Percentiles rank a stretch among this genome's conserved stretches.
Conservation (phyloP, 441 rosid genomes). For the Daphne laureola region DNA sequence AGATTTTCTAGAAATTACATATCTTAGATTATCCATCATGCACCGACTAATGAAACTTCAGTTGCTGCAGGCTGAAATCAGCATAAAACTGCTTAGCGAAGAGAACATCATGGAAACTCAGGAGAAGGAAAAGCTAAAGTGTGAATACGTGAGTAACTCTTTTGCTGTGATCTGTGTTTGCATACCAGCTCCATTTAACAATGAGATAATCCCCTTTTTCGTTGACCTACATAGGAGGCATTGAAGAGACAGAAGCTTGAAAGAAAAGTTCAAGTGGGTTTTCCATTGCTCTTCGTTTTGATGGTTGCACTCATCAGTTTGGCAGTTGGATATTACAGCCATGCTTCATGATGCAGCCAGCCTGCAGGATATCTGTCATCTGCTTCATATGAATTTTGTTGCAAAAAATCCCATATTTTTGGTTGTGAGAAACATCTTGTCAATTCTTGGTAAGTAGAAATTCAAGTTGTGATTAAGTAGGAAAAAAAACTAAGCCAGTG, state of each 20-base stretch:
- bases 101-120: slow-evolving; percentile 24
- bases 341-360: slow-evolving; percentile 11
- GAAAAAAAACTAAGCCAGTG: slow-evolving; percentile 1
- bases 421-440: not conserved
- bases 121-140: slow-evolving; percentile 33
- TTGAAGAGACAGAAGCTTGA: slow-evolving; percentile 21
- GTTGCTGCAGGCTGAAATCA: slow-evolving; percentile 35
- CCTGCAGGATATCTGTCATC: not conserved
- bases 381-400: slow-evolving; percentile 2
- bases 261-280: slow-evolving; percentile 32
- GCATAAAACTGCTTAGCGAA: slow-evolving; percentile 28
- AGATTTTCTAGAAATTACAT: not conserved
- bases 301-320: slow-evolving; percentile 32
- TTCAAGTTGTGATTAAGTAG: not conserved
- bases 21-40: not conserved
- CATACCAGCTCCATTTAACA: not conserved
- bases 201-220: slow-evolving; percentile 1
- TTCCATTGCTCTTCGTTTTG: slow-evolving; percentile 39
- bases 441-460: slow-evolving; percentile 8
- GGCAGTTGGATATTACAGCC: slow-evolving; percentile 28
- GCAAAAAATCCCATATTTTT: not conserved
- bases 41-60: not conserved
- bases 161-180: not conserved
- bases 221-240: slow-evolving; percentile 22
- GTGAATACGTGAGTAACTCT: slow-evolving; percentile 27